Evolutionary conservation across 768 basidiomycete genomes (phyloP).

Genomic region (Lentinula sp.): DNA sequence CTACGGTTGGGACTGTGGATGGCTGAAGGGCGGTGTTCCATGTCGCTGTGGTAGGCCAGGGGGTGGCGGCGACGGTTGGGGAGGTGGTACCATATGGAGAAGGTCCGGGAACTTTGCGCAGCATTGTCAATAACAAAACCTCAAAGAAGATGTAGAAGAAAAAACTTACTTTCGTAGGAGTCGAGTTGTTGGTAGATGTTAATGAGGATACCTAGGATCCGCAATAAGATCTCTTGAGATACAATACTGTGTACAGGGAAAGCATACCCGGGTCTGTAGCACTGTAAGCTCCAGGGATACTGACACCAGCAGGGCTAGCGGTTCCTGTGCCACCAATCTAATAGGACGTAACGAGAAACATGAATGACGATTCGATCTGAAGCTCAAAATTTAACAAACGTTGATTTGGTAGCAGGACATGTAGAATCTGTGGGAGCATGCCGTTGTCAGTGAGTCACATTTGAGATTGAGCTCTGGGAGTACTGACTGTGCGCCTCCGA

Average conservation of each 20-base stretch:
- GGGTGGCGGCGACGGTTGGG: constrained; percentile 32
- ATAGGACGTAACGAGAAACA: not conserved
- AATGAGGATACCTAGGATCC: constrained; percentile 1
- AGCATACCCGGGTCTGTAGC: constrained; percentile 25
- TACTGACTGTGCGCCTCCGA: constrained; percentile 32
- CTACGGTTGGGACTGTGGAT: constrained; percentile 34
- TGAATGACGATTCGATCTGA: not conserved
- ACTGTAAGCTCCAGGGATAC: constrained; percentile 30
- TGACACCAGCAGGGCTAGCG: constrained; percentile 26
- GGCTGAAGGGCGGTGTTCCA: constrained; percentile 46
- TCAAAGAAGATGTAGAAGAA: not conserved
- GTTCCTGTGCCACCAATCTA: constrained; percentile 21
- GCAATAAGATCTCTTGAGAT: not conserved
- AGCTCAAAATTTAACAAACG: constrained; percentile 9
- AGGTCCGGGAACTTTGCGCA: not conserved
- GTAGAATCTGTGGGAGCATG: constrained; percentile 24
- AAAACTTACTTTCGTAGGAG: not conserved
- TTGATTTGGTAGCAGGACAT: constrained; percentile 41
- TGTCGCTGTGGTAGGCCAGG: constrained; percentile 40
- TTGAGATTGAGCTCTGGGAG: not conserved
- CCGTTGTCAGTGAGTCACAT: not conserved
- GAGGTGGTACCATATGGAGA: constrained; percentile 33
- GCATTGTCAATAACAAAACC: not conserved
- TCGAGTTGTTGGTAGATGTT: constrained; percentile 6
- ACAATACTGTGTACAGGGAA: constrained; percentile 12